Evolutionary conservation across 2,329 filamentous ascomycete species (phyloP).

Genomic region (Fusarium floridanum): DNA sequence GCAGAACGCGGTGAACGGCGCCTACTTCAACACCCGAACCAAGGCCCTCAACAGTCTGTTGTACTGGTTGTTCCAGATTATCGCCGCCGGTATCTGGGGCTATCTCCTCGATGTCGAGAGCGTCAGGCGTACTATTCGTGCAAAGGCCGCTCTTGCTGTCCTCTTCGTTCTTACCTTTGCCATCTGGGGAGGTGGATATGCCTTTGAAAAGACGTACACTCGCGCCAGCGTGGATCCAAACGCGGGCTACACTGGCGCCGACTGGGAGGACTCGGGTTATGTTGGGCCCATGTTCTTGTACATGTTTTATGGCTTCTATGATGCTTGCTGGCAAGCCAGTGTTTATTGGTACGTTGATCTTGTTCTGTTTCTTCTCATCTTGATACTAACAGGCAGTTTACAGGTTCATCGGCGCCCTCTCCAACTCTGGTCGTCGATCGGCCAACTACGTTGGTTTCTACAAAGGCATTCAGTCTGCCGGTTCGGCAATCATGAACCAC

Average conservation of each 20-base stretch:
- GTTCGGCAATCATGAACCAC: constrained; percentile 66
- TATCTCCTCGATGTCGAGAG: constrained; percentile 73
- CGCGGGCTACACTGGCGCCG: constrained; percentile 49
- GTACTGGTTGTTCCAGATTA: constrained; percentile 81
- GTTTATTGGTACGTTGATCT: constrained; percentile 84
- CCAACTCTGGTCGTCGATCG: constrained; percentile 91
- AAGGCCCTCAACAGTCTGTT: constrained; percentile 78
- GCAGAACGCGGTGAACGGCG: constrained; percentile 77
- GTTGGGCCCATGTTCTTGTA: constrained; percentile 88
- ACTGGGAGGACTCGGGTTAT: constrained; percentile 77
- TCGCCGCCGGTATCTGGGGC: constrained; percentile 81
- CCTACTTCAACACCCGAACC: constrained; percentile 80
- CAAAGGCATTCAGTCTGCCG: constrained; percentile 84
- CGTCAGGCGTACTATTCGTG: constrained; percentile 74
- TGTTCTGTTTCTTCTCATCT: constrained; percentile 12
- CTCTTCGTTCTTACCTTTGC: constrained; percentile 79
- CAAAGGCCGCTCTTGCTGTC: constrained; percentile 71
- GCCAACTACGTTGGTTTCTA: constrained; percentile 95
- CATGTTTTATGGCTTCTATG: constrained; percentile 91
- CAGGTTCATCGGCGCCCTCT: constrained; percentile 89
- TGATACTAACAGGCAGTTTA: constrained; percentile 15
- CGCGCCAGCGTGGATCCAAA: constrained; percentile 31
- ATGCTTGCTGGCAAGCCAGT: constrained; percentile 89
- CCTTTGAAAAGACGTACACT: constrained; percentile 68
- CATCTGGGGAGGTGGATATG: constrained; percentile 87